These are phyloP conservation scores for Leucosporidium scottii DNA, from an alignment of 768 basidiomycete genomes.

Conservation along the genomic window DNA sequence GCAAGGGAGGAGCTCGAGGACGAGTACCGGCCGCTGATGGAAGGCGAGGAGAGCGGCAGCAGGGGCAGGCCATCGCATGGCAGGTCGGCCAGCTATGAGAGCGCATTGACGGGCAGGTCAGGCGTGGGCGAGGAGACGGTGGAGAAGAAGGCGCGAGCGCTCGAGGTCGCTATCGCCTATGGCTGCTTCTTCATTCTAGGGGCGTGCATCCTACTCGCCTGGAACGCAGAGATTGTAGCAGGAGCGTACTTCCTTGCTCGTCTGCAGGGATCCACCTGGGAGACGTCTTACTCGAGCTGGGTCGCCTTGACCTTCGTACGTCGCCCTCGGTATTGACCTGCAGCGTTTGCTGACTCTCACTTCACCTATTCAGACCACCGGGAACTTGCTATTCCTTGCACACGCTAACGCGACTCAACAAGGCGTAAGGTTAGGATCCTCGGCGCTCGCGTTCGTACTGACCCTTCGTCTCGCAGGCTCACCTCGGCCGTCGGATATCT, in stretches of 20 bases:
- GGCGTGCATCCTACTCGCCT: constrained; percentile 32
- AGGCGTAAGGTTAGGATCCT: constrained; percentile 1
- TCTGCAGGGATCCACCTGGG: constrained; percentile 14
- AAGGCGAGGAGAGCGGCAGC: neutral
- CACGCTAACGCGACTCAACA: constrained; percentile 28
- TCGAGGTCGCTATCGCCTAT: constrained; percentile 11
- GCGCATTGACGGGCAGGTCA: neutral
- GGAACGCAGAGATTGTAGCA: constrained; percentile 34
- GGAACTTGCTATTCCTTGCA: constrained; percentile 29
- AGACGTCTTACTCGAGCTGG: constrained; percentile 16
- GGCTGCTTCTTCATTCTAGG: constrained; percentile 4
- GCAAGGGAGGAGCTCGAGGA: constrained; percentile 21
- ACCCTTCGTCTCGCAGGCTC: constrained; percentile 5
- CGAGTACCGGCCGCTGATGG: constrained; percentile 31
- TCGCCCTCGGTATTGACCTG: neutral
- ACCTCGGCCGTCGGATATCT: constrained; percentile 17
- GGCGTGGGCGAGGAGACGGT: neutral
- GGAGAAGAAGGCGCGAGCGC: constrained; percentile 11
- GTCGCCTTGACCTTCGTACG: constrained; percentile 29
- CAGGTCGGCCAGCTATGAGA: no score
- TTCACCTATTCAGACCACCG: no score
- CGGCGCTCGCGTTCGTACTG: neutral
- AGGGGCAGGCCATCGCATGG: neutral
- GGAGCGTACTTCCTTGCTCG: constrained; percentile 23
- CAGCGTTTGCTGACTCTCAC: no score